Evolutionary conservation across 164 flowering plant genomes (phyloP).

Genomic region (Nymphaea thermarum): DNA sequence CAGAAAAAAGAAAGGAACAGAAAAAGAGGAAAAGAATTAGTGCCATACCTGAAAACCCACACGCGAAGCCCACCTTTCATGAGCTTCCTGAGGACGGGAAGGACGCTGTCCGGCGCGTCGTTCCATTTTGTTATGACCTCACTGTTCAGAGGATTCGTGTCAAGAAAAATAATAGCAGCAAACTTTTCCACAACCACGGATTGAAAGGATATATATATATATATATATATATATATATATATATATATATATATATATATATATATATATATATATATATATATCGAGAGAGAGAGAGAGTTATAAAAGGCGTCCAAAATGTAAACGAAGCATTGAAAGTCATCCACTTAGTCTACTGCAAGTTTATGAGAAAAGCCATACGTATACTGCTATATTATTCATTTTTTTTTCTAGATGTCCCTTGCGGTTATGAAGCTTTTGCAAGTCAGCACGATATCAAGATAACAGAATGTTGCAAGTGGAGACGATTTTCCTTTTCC

Average conservation of each 20-base stretch:
- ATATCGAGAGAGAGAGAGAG: too few relatives aligned
- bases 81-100: slow-evolving; percentile 37
- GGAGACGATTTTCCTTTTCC: too few relatives aligned
- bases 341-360: neutral
- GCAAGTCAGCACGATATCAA: too few relatives aligned
- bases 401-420: too few relatives aligned
- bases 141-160: slow-evolving; percentile 14
- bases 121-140: slow-evolving; percentile 23
- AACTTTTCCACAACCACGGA: neutral
- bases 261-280: neutral
- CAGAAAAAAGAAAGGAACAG: too few relatives aligned
- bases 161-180: neutral
- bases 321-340: neutral
- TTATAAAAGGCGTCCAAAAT: neutral
- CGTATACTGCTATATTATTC: neutral
- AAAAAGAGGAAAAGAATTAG: neutral
- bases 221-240: neutral
- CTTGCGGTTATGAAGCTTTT: too few relatives aligned
- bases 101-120: slow-evolving; percentile 26
- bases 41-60: slow-evolving; percentile 43
- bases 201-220: neutral
- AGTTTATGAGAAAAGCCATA: neutral
- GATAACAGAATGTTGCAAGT: too few relatives aligned
- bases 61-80: slow-evolving; percentile 33
- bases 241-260: neutral